Conservation (phyloP, 2,329 filamentous ascomycete genomes). For the Cyanodermella asteris region DNA sequence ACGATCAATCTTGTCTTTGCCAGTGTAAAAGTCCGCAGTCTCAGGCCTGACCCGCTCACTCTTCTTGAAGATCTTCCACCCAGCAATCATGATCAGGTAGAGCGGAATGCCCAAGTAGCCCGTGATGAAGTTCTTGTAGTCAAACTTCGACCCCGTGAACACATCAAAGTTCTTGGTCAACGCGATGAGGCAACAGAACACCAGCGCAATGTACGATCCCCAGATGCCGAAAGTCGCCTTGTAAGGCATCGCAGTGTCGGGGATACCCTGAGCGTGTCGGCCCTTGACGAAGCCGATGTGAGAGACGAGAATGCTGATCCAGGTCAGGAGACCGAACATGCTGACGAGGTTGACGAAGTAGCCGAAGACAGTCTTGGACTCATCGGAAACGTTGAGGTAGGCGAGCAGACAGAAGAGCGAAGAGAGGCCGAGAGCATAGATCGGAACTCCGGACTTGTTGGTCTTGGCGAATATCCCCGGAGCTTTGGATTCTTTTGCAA, state of each 20-base stretch:
- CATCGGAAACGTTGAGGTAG: conserved; percentile 41
- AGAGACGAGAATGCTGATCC: conserved; percentile 45
- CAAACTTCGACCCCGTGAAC: conserved; percentile 37
- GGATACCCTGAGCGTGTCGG: conserved; percentile 36
- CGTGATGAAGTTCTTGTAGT: conserved; percentile 58
- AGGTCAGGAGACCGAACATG: conserved; percentile 43
- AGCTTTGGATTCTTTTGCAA: conserved; percentile 43
- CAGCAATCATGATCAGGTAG: conserved; percentile 47
- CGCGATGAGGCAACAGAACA: conserved; percentile 50
- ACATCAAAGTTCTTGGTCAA: conserved; percentile 67
- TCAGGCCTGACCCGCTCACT: conserved; percentile 32
- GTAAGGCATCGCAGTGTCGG: conserved; percentile 36
- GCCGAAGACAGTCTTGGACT: conserved; percentile 34
- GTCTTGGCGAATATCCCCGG: conserved; percentile 51
- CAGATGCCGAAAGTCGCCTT: conserved; percentile 47
- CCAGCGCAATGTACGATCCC: conserved; percentile 46
- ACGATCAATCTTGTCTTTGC: conserved; percentile 50
- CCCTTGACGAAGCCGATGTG: conserved; percentile 46
- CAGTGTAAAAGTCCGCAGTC: conserved; percentile 46
- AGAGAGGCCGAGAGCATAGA: conserved; percentile 40
- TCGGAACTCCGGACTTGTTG: conserved; percentile 48
- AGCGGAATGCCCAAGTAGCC: conserved; percentile 58
- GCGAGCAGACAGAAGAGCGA: conserved; percentile 43
- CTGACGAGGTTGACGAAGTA: conserved; percentile 49
- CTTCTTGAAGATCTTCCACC: conserved; percentile 38